Evolutionary conservation across 1,284 basidiomycete genomes (phyloP).

Genomic region (Ustilago curta): DNA sequence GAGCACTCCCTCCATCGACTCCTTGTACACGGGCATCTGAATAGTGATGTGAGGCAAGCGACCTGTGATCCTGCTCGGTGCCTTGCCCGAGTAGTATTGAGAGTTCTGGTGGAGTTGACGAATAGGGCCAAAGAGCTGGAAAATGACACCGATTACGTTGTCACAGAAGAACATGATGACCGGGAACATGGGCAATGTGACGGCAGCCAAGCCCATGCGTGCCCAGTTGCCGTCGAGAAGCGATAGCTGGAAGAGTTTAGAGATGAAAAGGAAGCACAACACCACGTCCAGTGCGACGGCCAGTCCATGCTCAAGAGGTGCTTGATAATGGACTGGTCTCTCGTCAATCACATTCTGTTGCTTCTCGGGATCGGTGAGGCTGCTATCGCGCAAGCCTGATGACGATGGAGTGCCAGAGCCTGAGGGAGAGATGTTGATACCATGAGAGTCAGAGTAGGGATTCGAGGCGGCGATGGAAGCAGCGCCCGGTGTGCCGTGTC

Average conservation of each 20-base stretch:
- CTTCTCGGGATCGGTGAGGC: slow-evolving; percentile 33
- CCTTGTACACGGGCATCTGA: slow-evolving; percentile 83
- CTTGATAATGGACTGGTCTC: slow-evolving; percentile 78
- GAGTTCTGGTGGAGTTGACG: slow-evolving; percentile 74
- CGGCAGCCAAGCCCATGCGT: slow-evolving; percentile 77
- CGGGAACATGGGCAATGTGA: slow-evolving; percentile 76
- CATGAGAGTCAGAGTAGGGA: slow-evolving; percentile 29
- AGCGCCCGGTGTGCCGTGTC: slow-evolving; percentile 4
- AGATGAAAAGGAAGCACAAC: slow-evolving; percentile 74
- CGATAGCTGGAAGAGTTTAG: slow-evolving; percentile 78
- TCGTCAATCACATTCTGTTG: slow-evolving; percentile 14
- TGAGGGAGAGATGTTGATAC: slow-evolving; percentile 3
- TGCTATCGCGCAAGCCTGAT: neutral
- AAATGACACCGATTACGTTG: slow-evolving; percentile 72
- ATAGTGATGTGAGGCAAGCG: slow-evolving; percentile 79
- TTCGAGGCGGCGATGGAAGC: slow-evolving; percentile 19
- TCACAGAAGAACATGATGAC: slow-evolving; percentile 76
- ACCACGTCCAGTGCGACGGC: slow-evolving; percentile 72
- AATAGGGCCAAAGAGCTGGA: slow-evolving; percentile 72
- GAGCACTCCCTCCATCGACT: slow-evolving; percentile 71
- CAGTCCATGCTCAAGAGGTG: slow-evolving; percentile 81
- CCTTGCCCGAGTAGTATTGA: slow-evolving; percentile 71
- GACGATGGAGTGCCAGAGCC: neutral
- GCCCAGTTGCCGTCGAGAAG: slow-evolving; percentile 76
- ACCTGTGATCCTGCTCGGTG: slow-evolving; percentile 76